Conservation (phyloP, 352 stramenopile species). For the Phytopythium mirpurense region DNA sequence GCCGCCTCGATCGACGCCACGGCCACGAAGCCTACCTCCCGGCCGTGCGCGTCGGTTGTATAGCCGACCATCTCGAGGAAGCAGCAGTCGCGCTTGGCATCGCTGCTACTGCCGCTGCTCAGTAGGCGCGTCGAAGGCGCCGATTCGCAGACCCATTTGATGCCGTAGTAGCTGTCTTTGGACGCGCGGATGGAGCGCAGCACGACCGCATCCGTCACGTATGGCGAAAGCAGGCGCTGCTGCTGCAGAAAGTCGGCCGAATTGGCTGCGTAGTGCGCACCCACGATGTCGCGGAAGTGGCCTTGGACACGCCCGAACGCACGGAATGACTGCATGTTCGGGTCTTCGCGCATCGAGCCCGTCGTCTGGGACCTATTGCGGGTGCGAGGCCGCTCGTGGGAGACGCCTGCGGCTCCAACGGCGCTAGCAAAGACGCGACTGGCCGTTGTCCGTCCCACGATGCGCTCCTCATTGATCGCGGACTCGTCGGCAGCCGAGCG, state of each 20-base stretch:
- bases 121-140: conserved; percentile 13
- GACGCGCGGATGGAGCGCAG: conserved; percentile 23
- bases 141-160: conserved; percentile 42
- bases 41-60: conserved; percentile 25
- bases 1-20: conserved; percentile 34
- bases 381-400: background rate
- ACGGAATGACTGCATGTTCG: conserved; percentile 31
- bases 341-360: conserved; percentile 6
- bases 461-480: background rate
- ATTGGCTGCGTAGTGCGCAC: conserved; percentile 29
- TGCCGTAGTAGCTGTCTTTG: conserved; percentile 38
- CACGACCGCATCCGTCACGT: conserved; percentile 33
- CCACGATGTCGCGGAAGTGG: conserved; percentile 41
- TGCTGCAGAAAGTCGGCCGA: conserved; percentile 33
- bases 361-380: background rate
- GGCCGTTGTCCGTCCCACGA: background rate
- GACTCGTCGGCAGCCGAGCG: background rate
- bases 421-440: conserved; percentile 9
- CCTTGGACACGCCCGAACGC: conserved; percentile 45
- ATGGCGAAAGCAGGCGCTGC: conserved; percentile 40
- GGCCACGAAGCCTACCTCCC: conserved; percentile 36
- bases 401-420: conserved; percentile 5
- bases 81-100: conserved; percentile 32
- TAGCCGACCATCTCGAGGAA: conserved; percentile 49
- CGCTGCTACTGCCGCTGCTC: conserved; percentile 3